These are phyloP conservation scores for Mrakia gelida DNA, from an alignment of 768 basidiomycete species.

Conservation along the genomic window DNA sequence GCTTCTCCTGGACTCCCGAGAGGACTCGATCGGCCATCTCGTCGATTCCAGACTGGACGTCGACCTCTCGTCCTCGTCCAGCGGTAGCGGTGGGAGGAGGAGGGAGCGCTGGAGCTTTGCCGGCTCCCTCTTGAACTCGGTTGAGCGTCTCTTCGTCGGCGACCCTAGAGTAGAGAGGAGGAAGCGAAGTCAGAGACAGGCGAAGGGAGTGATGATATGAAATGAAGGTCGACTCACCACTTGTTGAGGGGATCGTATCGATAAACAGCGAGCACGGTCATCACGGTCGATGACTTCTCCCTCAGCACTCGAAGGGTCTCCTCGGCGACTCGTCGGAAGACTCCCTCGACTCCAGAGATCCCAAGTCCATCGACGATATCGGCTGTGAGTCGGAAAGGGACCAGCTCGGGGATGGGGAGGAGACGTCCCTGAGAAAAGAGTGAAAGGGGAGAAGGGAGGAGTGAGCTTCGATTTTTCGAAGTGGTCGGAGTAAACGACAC, in stretches of 20 bases:
- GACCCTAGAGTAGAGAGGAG: slow-evolving; percentile 45
- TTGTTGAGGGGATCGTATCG: slow-evolving; percentile 91
- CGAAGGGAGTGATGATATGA: background rate
- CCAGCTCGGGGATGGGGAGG: slow-evolving; percentile 72
- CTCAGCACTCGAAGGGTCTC: slow-evolving; percentile 88
- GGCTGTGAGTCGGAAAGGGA: slow-evolving; percentile 90
- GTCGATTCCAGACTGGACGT: slow-evolving; percentile 43
- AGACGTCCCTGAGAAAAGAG: slow-evolving; percentile 62
- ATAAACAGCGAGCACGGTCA: slow-evolving; percentile 95
- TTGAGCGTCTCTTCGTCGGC: slow-evolving; percentile 44
- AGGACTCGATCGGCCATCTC: slow-evolving; percentile 89
- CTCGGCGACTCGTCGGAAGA: slow-evolving; percentile 91
- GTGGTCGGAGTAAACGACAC: slow-evolving; percentile 9
- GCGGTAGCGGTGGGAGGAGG: background rate
- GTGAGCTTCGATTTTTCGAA: slow-evolving; percentile 27
- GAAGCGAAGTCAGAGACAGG: background rate
- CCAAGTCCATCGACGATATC: slow-evolving; percentile 96
- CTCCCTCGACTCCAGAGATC: slow-evolving; percentile 79
- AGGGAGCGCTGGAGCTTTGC: slow-evolving; percentile 4
- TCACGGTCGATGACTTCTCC: slow-evolving; percentile 75
- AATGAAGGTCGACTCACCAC: slow-evolving; percentile 55
- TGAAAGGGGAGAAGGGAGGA: slow-evolving; percentile 8
- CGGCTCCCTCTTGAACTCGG: slow-evolving; percentile 38
- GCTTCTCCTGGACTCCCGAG: slow-evolving; percentile 69
- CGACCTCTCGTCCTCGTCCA: background rate